Base-by-base conservation (phyloP, 106 monocot species). In the Phalaenopsis equestris region DNA sequence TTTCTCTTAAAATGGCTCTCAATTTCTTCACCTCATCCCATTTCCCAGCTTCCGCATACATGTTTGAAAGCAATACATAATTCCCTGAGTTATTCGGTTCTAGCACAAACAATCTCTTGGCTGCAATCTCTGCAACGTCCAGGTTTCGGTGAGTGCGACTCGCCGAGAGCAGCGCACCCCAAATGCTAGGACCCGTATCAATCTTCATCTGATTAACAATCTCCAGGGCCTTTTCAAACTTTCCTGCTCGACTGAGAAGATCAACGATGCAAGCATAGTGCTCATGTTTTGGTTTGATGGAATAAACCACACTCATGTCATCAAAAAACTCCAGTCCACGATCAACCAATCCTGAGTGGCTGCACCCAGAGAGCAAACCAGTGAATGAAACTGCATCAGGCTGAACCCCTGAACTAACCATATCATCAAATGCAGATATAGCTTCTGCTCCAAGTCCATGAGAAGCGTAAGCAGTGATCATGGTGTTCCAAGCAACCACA, bases 191-290 rank as follows among this genome's bases (percentile, higher is more conserved):
- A 6, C 82, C 81, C 3, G 85, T 52, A 18, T 93, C 85, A 16
- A 90, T 48, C 15, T 77, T 45, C 88, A 90, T 88, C 48, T 45
- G 14, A 8, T 89, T 78, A 19, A 89, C 83, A 45, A 90, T 58
- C 21, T 64, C 68, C 80, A 78, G 77, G 2, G 93, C 93, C 56
- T 90, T 86, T 2, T 16, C 15, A 42, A 93, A 47, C 16, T 82
- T 64, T 8, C 90, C 93, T 18, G 88, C 85, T 45, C 93, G 83
- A 47, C 90, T 87, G 2, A 87, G 75, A 67, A 90, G 90, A 57
- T 93, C 90, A 18, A 93, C 86, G 4, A 89, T 77, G 58, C 93
- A 93, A 52, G 90, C 90, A 79, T 87, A 90, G 55, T 93, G 93
- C 78, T 90, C 90, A 4, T 75, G 70, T 18, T 47, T 70, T 4